Percentiles rank a stretch among this genome's conserved stretches.
Conservation (phyloP, 257 asterid species). For the Solanum pimpinellifolium region DNA sequence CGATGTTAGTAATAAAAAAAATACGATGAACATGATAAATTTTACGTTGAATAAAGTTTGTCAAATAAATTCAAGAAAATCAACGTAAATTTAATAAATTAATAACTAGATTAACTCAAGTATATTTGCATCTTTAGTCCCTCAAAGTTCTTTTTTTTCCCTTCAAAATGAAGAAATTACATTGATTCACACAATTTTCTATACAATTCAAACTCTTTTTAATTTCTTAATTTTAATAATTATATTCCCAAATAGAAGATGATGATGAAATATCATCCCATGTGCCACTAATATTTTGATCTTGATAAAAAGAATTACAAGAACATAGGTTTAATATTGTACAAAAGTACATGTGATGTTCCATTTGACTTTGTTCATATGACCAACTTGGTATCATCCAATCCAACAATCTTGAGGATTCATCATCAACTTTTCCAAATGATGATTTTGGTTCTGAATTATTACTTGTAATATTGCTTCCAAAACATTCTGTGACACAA, state of each 20-base stretch:
- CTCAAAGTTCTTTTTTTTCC: neutral
- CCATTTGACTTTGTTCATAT: slow-evolving; percentile 2
- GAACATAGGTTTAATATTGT: neutral
- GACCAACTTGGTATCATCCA: slow-evolving; percentile 19
- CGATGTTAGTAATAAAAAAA: neutral
- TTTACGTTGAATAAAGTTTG: neutral
- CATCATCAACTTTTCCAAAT: neutral
- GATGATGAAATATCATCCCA: neutral
- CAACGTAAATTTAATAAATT: neutral
- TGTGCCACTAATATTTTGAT: neutral
- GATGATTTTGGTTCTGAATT: neutral
- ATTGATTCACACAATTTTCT: neutral
- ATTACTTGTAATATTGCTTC: neutral
- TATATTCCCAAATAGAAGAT: neutral
- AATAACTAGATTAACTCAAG: neutral
- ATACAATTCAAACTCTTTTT: neutral
- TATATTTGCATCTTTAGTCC: neutral
- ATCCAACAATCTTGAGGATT: slow-evolving; percentile 19
- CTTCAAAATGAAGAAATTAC: neutral
- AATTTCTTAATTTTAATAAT: neutral
- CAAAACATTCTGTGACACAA: neutral
- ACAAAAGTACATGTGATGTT: slow-evolving; percentile 2
- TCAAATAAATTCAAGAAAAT: neutral
- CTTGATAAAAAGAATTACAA: neutral
- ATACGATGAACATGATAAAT: neutral